Evolutionary conservation across 495 filamentous ascomycete genomes (phyloP), one percentile per base, ranked within the genome.

Genomic region (Penicillium crystallinum): DNA sequence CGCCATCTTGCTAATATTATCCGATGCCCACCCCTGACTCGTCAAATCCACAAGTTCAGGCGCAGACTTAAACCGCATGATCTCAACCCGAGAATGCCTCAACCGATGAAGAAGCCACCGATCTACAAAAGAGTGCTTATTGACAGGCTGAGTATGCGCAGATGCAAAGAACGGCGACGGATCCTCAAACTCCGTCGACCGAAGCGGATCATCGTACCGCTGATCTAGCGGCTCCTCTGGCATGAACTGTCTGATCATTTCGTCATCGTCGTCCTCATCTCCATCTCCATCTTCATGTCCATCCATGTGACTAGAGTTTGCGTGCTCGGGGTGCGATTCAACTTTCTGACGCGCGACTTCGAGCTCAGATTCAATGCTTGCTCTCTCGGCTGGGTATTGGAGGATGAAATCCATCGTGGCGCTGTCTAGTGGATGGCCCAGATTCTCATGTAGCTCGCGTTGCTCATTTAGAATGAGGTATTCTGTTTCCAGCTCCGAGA

Each of bases 51-150:
- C 35, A 11, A 68, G 53, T 11, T 54, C 57, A 6, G 57, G 58
- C 17, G 46, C 43, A 15, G 59, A 59, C 21, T 68, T 64, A 4
- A 66, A 55, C 8, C 54, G 58, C 49, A 55, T 29, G 5, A 64
- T 62, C n/a, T 69, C 59, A 31, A 66, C 15, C 0, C 60, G 53
- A 1, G 68, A 73, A 21, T 59, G 61, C 12, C 62, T 55, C 10
- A 73, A 49, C 17, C 59, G 61, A 35, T 69, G 62, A 0, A 71
- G 61, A 21, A 69, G 58, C 66, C 70, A 70, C 37, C 56, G 56
- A 34, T 66, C 65, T 36, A 71, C 52, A 33, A 65, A 67, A 6
- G 44, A 44, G 7, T 44, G 29, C 6, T 57, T 54, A 15, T 56
- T 50, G 17, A 62, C 23, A 5, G 46, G 21, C 0, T 37, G 23